Evolutionary conservation across 345 rosid genomes (phyloP), one percentile per base, ranked within the genome.

Genomic region (Passiflora organensis): DNA sequence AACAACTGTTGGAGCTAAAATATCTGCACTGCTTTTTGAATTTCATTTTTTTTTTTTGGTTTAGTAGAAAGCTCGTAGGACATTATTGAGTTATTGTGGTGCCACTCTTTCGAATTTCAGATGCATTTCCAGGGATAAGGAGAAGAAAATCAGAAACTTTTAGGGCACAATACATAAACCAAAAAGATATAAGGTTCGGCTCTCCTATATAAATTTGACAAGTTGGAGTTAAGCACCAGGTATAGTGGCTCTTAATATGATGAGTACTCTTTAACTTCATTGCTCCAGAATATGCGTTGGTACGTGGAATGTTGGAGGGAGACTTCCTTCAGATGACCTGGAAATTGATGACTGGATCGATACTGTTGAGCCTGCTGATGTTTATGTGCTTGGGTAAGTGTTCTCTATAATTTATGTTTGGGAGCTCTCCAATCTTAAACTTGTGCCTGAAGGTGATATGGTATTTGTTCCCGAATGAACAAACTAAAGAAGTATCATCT

Each of bases 271-370:
- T 2, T 16, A 48, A 45, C 1, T 53, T 34, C 49, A n/a, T 43
- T 45, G 13, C 32, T 13, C 45, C 59, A 91, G 98, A 72, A 69
- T 91, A 60, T 63, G 80, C 20, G 85, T 75, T 62, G 88, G 88
- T 50, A 91, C 98, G 17, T 91, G 98, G 98, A 91, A 91, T 71
- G 98, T 84, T 47, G 98, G 85, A 66, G 96, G 95, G 55, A 79
- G 65, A 63, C 66, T 82, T 59, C 98, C 98, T 46, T 80, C 89
- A 0, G 86, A 84, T 59, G 95, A 86, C 68, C 84, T 88, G 16
- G 95, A 78, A 71, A 82, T 91, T 41, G 96, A 91, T 69, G 93
- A 84, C 17, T 91, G 95, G 98, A 79, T 91, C 32, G 80, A 74
- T 57, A 68, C 64, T 23, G 67, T 75, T 60, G 84, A 88, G 10